These are phyloP conservation scores for Mikania micrantha DNA, from an alignment of 129 eudicot species.

Conservation along the genomic window DNA sequence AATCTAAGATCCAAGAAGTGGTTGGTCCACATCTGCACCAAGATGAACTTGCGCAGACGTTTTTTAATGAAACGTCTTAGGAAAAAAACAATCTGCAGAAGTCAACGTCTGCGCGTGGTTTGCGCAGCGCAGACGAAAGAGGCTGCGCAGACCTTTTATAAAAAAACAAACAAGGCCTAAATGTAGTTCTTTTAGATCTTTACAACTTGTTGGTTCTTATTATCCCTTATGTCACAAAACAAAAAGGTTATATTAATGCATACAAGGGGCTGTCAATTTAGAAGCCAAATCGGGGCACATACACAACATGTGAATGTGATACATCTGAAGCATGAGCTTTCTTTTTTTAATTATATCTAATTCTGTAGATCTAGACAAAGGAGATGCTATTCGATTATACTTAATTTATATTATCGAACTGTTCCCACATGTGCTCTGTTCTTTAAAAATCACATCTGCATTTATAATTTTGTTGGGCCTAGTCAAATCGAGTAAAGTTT, in stretches of 20 bases:
- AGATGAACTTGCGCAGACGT: too few species aligned
- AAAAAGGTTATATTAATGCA: not conserved
- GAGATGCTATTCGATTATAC: slow-evolving; percentile 12
- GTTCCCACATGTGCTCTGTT: slow-evolving; percentile 12
- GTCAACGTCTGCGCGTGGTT: too few species aligned
- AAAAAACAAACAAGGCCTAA: too few species aligned
- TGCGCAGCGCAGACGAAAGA: too few species aligned
- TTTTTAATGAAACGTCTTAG: too few species aligned
- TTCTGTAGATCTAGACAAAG: slow-evolving; percentile 9
- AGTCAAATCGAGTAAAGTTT: not conserved
- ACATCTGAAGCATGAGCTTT: slow-evolving; percentile 19
- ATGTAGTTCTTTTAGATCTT: too few species aligned
- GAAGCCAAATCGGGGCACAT: slow-evolving; percentile 6
- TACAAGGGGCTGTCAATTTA: slow-evolving; percentile 15
- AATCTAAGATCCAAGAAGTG: too few species aligned
- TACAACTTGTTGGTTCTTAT: too few species aligned
- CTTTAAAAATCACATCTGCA: slow-evolving; percentile 3
- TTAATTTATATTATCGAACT: not conserved
- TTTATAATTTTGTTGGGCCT: not conserved
- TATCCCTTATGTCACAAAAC: not conserved
- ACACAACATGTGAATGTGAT: not conserved
- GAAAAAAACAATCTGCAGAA: too few species aligned
- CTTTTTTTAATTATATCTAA: slow-evolving; percentile 5
- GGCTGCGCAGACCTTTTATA: too few species aligned
- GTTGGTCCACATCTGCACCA: too few species aligned